These are phyloP conservation scores for Aspergillus viridinutans DNA, from an alignment of 2,329 filamentous ascomycete species.

Conservation along the genomic window DNA sequence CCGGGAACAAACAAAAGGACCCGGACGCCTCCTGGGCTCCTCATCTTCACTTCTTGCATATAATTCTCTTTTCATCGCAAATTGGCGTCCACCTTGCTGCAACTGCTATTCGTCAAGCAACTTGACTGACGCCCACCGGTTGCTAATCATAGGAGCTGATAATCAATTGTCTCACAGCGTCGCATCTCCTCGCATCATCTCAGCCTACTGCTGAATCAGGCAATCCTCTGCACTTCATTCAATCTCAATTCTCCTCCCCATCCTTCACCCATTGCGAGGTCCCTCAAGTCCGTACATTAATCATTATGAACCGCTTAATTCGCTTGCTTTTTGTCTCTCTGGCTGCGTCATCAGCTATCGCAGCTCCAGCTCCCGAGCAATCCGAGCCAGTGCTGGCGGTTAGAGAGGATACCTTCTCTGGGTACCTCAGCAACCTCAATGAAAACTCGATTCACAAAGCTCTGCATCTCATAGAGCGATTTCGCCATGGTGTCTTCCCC, in stretches of 20 bases:
- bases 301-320: constrained; percentile 15
- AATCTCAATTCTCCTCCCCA: background rate
- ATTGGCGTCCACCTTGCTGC: background rate
- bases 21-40: background rate
- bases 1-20: background rate
- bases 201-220: background rate
- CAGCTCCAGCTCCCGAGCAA: constrained; percentile 18
- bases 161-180: background rate
- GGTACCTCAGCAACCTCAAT: constrained; percentile 54
- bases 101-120: background rate
- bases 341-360: constrained; percentile 22
- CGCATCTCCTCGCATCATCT: background rate
- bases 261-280: background rate
- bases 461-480: constrained; percentile 62
- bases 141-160: background rate
- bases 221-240: background rate
- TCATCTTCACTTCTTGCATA: background rate
- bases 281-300: background rate
- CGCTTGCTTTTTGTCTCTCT: constrained; percentile 24
- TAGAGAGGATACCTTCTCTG: constrained; percentile 43
- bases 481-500: constrained; percentile 64
- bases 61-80: background rate
- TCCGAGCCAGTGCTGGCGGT: constrained; percentile 8
- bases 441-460: constrained; percentile 61
- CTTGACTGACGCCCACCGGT: background rate